Conservation (phyloP, 2,329 filamentous ascomycete genomes). For the Botrytis aclada region DNA sequence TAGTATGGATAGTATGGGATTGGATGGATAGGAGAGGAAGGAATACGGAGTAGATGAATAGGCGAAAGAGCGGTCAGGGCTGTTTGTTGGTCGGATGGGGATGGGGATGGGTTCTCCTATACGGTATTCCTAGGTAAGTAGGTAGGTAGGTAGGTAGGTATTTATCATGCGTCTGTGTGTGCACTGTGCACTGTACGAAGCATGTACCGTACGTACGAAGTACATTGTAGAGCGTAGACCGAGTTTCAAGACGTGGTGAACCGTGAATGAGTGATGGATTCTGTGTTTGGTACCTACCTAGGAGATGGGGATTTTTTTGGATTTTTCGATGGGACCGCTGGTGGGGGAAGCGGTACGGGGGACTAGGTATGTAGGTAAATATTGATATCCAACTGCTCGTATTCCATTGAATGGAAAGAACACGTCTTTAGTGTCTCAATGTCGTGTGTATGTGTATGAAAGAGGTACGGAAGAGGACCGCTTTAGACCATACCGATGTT, state of each 20-base stretch:
- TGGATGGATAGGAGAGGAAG: not conserved
- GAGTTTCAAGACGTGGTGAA: not conserved
- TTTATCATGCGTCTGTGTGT: not conserved
- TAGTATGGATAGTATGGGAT: not conserved
- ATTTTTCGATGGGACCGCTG: not conserved
- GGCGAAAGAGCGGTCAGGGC: not conserved
- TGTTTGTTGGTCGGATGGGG: too few species aligned
- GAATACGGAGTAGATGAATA: not conserved
- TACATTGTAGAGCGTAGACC: not conserved
- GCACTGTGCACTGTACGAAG: not conserved
- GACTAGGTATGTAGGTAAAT: not conserved
- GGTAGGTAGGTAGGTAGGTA: not conserved
- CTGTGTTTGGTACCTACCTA: too few species aligned
- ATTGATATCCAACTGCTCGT: not conserved
- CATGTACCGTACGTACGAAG: too few species aligned
- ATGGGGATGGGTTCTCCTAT: not conserved
- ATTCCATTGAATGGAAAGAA: not conserved
- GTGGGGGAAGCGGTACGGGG: not conserved
- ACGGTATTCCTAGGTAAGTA: too few species aligned
- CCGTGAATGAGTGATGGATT: too few species aligned
- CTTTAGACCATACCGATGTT: not conserved
- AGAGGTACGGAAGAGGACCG: not conserved
- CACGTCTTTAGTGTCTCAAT: constrained; percentile 2
- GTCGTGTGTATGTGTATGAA: not conserved
- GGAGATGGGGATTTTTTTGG: not conserved